Conservation (phyloP, 139 green algal genomes). For the Asterochloris sp. region DNA sequence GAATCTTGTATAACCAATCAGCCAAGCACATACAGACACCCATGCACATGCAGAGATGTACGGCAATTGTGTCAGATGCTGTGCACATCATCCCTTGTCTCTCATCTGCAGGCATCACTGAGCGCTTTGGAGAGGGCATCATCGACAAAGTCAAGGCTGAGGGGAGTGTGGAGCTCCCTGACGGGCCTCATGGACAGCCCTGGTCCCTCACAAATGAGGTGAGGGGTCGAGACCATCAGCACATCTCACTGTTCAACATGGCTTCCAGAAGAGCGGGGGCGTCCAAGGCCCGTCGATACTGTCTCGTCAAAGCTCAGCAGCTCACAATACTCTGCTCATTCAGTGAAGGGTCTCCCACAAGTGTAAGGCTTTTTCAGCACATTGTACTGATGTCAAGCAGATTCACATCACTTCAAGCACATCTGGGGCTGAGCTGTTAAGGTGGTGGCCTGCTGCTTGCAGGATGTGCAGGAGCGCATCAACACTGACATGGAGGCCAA, state of each 20-base stretch:
- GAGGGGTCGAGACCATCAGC: background rate
- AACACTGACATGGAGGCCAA: background rate
- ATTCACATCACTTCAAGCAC: background rate
- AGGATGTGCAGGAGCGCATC: conserved; percentile 11
- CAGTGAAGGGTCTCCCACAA: background rate
- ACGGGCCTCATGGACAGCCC: background rate
- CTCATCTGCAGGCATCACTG: conserved; percentile 25
- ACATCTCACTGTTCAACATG: background rate
- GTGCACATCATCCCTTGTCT: background rate
- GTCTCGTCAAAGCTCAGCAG: background rate
- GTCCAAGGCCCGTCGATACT: background rate
- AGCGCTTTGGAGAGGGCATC: conserved; percentile 51
- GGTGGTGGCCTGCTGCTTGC: background rate
- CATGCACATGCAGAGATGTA: background rate
- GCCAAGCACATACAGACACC: background rate
- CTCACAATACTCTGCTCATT: background rate
- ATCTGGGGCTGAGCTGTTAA: background rate
- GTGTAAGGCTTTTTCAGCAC: background rate
- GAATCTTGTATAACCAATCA: background rate
- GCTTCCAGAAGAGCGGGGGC: background rate
- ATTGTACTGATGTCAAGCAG: background rate
- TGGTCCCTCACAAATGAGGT: conserved; percentile 18
- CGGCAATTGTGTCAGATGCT: background rate
- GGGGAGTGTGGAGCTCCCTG: conserved; percentile 20
- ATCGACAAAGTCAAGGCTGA: conserved; percentile 40